Evolutionary conservation across 306 rosid species (phyloP).

Genomic region (Cucumis melo): DNA sequence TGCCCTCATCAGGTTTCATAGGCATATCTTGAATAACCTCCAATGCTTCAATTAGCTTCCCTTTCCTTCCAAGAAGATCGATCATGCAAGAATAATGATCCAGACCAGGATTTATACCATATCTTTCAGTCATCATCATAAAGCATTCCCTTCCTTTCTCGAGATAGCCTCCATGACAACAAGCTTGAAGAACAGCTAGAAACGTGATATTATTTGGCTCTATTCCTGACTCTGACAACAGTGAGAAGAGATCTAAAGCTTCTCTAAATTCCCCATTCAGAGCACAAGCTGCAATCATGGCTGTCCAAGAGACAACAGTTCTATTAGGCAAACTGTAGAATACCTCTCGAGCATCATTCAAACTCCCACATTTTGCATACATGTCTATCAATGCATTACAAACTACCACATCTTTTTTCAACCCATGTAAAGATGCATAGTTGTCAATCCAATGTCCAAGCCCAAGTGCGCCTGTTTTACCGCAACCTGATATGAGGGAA

Average conservation of each 20-base stretch:
- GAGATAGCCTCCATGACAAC: slow-evolving; percentile 55
- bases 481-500: slow-evolving; percentile 48
- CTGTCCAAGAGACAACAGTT: slow-evolving; percentile 58
- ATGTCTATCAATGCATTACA: slow-evolving; percentile 62
- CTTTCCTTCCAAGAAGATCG: slow-evolving; percentile 46
- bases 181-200: slow-evolving; percentile 68
- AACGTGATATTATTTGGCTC: slow-evolving; percentile 53
- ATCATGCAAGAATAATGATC: slow-evolving; percentile 64
- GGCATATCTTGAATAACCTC: slow-evolving; percentile 39
- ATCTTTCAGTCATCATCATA: slow-evolving; percentile 31
- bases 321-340: slow-evolving; percentile 26
- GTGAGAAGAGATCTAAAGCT: slow-evolving; percentile 36
- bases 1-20: slow-evolving; percentile 40
- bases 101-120: slow-evolving; percentile 29
- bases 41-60: slow-evolving; percentile 45
- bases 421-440: slow-evolving; percentile 28
- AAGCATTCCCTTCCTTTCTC: slow-evolving; percentile 45
- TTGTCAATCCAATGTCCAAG: slow-evolving; percentile 42
- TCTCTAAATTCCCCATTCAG: slow-evolving; percentile 45
- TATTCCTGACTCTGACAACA: slow-evolving; percentile 32
- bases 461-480: slow-evolving; percentile 39
- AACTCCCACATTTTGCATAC: slow-evolving; percentile 63
- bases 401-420: slow-evolving; percentile 33
- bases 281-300: slow-evolving; percentile 54
- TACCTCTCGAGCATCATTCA: slow-evolving; percentile 29